Conservation (phyloP, 2,329 filamentous ascomycete species). For the Septoria petroselini region DNA sequence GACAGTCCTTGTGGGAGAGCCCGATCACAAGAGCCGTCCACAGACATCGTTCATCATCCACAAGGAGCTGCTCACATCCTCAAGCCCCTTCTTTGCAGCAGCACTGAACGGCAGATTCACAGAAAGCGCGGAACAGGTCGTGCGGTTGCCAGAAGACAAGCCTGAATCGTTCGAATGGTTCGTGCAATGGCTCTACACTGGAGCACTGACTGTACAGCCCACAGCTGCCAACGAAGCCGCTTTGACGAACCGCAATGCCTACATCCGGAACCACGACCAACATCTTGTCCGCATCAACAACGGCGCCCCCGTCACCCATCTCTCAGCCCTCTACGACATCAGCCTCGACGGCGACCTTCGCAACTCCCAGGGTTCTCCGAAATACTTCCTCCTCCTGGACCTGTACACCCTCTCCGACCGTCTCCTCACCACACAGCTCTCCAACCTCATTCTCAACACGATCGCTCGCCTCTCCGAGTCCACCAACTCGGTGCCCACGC, state of each 20-base stretch:
- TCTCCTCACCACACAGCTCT: conserved; percentile 46
- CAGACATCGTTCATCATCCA: conserved; percentile 47
- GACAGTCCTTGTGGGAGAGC: conserved; percentile 41
- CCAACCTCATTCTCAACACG: conserved; percentile 46
- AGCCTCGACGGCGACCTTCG: conserved; percentile 40
- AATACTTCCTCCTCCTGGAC: conserved; percentile 51
- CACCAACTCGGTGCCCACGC: conserved; percentile 51
- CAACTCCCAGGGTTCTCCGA: conserved; percentile 48
- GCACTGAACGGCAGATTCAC: conserved; percentile 49
- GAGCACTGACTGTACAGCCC: conserved; percentile 35
- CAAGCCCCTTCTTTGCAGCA: conserved; percentile 52
- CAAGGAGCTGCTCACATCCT: conserved; percentile 46
- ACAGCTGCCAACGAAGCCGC: conserved; percentile 12
- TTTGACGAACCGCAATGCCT: conserved; percentile 1
- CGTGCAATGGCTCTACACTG: conserved; percentile 52
- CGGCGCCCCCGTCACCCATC: neutral
- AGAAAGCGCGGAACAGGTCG: conserved; percentile 44
- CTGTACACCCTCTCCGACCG: conserved; percentile 49
- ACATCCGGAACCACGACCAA: conserved; percentile 12
- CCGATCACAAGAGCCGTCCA: conserved; percentile 27
- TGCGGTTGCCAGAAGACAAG: conserved; percentile 46
- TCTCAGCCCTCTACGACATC: conserved; percentile 15
- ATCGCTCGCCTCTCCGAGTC: conserved; percentile 46
- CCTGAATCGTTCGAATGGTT: conserved; percentile 50
- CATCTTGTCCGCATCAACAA: conserved; percentile 11